phyloP scores from a whole-genome alignment of 176 grass and related monocot genomes.

The Urochloa ruziziensis region DNA sequence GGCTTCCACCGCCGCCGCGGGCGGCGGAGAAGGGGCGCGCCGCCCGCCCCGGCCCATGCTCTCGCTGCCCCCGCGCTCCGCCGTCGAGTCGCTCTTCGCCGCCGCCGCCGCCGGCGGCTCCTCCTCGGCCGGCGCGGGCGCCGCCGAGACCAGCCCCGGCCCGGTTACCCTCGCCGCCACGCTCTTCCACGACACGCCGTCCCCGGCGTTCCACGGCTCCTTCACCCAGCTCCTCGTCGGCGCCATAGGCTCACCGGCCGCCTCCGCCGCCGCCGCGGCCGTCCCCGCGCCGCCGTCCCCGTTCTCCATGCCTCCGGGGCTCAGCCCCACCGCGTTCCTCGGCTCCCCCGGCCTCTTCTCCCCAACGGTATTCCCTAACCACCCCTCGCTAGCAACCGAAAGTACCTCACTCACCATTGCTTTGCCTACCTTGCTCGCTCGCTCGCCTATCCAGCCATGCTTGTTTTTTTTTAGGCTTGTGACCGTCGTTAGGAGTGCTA shows the following conservation, averaged over 20 bases:
- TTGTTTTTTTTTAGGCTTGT: constrained; percentile 4
- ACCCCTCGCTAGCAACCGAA: not conserved
- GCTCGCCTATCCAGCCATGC: not conserved
- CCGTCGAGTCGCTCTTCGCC: constrained; percentile 41
- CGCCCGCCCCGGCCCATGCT: constrained; percentile 29
- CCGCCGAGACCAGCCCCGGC: constrained; percentile 41
- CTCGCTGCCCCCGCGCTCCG: constrained; percentile 36
- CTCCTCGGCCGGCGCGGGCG: not conserved
- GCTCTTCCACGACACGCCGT: constrained; percentile 49
- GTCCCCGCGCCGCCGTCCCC: constrained; percentile 32
- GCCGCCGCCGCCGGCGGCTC: not conserved
- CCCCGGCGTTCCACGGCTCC: constrained; percentile 57
- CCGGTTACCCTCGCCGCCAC: constrained; percentile 45
- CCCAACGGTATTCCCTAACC: constrained; percentile 28
- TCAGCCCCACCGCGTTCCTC: constrained; percentile 43
- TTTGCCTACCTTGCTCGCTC: not conserved
- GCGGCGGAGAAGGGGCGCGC: not conserved
- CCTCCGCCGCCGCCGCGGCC: constrained; percentile 8
- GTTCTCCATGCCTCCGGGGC: constrained; percentile 42
- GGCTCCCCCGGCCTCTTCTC: constrained; percentile 42
- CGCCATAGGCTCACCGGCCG: constrained; percentile 45
- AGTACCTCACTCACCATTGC: not conserved
- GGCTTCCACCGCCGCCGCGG: not conserved
- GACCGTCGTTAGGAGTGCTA: not conserved
- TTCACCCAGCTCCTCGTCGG: constrained; percentile 67